Conservation (phyloP, 768 basidiomycete species). For the Royoungia palumana region DNA sequence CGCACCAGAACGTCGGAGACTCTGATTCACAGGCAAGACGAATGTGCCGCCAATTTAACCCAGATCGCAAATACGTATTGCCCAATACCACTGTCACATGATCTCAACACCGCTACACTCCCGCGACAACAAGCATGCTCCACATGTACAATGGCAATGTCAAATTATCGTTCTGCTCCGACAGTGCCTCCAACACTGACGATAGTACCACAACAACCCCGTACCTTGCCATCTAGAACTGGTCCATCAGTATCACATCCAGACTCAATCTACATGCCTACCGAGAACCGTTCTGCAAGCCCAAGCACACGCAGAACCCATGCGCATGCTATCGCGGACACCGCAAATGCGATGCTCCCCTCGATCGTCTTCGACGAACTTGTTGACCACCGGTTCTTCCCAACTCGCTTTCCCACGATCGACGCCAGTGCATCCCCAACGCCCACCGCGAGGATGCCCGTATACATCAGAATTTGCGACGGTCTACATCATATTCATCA, state of each 20-base stretch:
- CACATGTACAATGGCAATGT: slow-evolving; percentile 95
- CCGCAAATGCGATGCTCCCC: slow-evolving; percentile 79
- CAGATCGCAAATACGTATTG: slow-evolving; percentile 6
- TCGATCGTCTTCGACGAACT: slow-evolving; percentile 86
- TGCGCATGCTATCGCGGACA: slow-evolving; percentile 66
- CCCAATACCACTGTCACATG: slow-evolving; percentile 27
- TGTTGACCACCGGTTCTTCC: slow-evolving; percentile 79
- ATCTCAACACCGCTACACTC: slow-evolving; percentile 19
- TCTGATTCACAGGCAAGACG: no score
- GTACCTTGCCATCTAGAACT: slow-evolving; percentile 63
- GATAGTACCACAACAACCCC: slow-evolving; percentile 57
- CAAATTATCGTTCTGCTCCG: slow-evolving; percentile 96
- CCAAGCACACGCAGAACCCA: slow-evolving; percentile 70
- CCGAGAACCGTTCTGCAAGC: slow-evolving; percentile 71
- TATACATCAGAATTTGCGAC: slow-evolving; percentile 59
- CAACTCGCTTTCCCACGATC: slow-evolving; percentile 83
- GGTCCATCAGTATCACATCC: slow-evolving; percentile 16
- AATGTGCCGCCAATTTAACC: not conserved
- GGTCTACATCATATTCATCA: slow-evolving; percentile 32
- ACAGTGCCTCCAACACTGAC: slow-evolving; percentile 82
- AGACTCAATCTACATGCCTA: slow-evolving; percentile 36
- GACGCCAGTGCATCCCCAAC: slow-evolving; percentile 95
- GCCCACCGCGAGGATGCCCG: slow-evolving; percentile 85
- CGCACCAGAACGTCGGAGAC: not conserved
- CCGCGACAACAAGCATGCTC: slow-evolving; percentile 73